Evolutionary conservation across 2,329 filamentous ascomycete genomes (phyloP), one percentile per base, ranked within the genome.

Genomic region (Diaporthe sp.): DNA sequence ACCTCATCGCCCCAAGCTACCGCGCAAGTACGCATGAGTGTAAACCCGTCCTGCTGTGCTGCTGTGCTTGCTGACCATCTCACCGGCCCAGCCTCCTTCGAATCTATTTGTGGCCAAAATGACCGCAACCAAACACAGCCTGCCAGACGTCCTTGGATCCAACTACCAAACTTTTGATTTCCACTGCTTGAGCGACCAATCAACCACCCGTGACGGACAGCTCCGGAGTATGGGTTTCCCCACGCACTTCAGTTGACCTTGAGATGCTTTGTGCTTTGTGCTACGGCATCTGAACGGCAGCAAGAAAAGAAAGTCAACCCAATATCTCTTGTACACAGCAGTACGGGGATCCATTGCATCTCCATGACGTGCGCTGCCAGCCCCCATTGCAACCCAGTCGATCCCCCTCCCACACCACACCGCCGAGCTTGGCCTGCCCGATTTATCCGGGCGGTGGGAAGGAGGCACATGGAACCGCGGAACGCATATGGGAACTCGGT

Each of bases 11-110:
- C 49, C 31, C 55, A 57, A 57, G 53, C 53, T 57, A 57, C 57
- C 34, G n/a, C 19, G 19, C 17, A 34, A 7, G 31, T 34, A 22
- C 9, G 53, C 34, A 34, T 58, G 55, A 58, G 34, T 22, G 44
- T 19, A 49, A 19, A 17, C 17, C 55, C 17, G 57, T 59, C 22
- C 22, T 42, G 34, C 12, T 37, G 39, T 65, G 42, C 57, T 59
- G 57, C 44, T 65, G 25, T 65, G 42, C 6, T 68, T 68, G 65
- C 65, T 55, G 65, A 55, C 65, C 65, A 53, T n/a, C 46, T 53
- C 31, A 25, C 65, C 65, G 4, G 34, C 65, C 65, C 65, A 69
- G 65, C 65, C 65, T 42, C 65, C 65, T 55, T 55, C 65, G 55
- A 42, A 55, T 69, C 65, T 69, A 55, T 55, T 69, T 69, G 46